Evolutionary conservation across 805 yeast species (phyloP).

Genomic region (Pichia nakasei): DNA sequence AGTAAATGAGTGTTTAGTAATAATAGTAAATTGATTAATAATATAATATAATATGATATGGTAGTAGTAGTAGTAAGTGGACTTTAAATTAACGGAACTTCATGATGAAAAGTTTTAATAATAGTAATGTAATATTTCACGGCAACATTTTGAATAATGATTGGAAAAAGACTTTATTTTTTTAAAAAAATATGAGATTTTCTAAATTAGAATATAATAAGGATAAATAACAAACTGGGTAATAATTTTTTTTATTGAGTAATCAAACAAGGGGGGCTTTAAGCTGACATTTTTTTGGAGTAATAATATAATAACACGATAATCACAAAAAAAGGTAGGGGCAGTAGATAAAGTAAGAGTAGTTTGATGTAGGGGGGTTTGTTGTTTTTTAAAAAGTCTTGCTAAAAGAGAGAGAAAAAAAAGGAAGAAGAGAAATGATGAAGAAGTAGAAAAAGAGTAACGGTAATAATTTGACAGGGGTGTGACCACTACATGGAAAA

Average conservation of each 20-base stretch:
- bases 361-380: neutral
- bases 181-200: too few relatives aligned
- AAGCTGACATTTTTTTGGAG: constrained; percentile 14
- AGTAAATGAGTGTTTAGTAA: neutral
- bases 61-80: too few relatives aligned
- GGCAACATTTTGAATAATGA: constrained; percentile 4
- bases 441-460: neutral
- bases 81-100: constrained; percentile 11
- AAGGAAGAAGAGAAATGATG: neutral
- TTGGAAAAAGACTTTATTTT: neutral
- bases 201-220: too few relatives aligned
- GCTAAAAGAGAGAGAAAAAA: neutral
- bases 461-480: neutral
- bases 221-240: too few relatives aligned
- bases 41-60: neutral
- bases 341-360: neutral
- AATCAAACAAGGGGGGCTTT: constrained; percentile 8
- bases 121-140: constrained; percentile 1
- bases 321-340: neutral
- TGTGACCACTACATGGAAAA: too few relatives aligned
- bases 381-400: neutral
- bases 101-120: constrained; percentile 19
- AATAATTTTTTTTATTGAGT: neutral
- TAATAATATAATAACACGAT: neutral
- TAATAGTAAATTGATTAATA: neutral